These are phyloP conservation scores for Neopestalotiopsis rosae DNA, from an alignment of 2,329 filamentous ascomycete genomes.

Conservation along the genomic window DNA sequence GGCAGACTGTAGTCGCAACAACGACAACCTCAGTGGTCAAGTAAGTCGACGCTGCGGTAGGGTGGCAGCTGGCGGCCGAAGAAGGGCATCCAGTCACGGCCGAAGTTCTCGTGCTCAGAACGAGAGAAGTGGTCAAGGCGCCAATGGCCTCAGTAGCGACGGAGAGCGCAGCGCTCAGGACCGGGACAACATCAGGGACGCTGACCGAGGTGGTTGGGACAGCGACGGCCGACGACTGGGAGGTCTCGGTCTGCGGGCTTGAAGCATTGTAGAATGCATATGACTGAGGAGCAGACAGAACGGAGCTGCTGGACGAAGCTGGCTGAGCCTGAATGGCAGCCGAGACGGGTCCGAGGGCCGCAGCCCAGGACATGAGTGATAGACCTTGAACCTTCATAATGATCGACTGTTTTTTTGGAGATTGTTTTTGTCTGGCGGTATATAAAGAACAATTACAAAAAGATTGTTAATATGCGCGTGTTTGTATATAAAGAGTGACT, in stretches of 20 bases:
- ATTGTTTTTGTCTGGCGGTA: not conserved
- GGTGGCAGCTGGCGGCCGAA: not conserved
- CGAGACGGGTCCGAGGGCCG: not conserved
- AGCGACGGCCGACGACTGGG: not conserved
- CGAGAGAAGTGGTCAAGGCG: not conserved
- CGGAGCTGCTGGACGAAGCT: slow-evolving; percentile 1
- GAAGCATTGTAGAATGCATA: not conserved
- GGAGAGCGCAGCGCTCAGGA: not conserved
- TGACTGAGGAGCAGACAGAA: not conserved
- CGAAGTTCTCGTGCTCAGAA: not conserved
- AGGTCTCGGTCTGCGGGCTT: not conserved
- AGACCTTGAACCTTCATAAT: not conserved
- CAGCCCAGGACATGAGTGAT: not conserved
- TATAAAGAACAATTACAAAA: not conserved
- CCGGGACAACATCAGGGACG: not conserved
- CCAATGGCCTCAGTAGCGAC: not conserved
- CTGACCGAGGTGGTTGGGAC: not conserved
- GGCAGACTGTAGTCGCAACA: not conserved
- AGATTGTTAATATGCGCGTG: not conserved
- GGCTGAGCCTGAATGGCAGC: not conserved
- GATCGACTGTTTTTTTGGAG: not conserved
- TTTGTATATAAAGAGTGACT: not conserved
- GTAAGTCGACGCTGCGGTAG: not conserved
- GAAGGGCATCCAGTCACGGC: slow-evolving; percentile 3
- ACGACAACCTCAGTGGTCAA: not conserved